Evolutionary conservation across 257 asterid genomes (phyloP).

Genomic region (Rhazya stricta): DNA sequence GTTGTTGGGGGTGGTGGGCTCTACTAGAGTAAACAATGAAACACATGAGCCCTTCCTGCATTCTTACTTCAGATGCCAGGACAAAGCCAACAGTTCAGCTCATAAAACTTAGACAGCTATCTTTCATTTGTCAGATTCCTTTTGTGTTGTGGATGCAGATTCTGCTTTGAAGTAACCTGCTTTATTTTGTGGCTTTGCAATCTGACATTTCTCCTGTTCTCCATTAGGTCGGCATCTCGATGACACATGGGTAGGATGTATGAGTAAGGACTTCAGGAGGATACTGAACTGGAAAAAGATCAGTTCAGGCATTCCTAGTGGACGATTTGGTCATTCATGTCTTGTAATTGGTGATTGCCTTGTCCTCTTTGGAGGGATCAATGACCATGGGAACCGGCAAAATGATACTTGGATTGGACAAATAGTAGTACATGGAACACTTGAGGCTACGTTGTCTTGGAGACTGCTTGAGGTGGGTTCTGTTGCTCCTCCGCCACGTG

Average conservation of each 20-base stretch:
- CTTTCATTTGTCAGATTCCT: neutral
- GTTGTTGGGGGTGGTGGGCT: no score
- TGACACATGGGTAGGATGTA: constrained; percentile 81
- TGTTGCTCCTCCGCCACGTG: constrained; percentile 65
- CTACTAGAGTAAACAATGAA: neutral
- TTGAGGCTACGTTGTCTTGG: constrained; percentile 60
- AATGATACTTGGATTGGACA: constrained; percentile 77
- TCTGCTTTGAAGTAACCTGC: neutral
- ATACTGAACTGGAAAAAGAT: constrained; percentile 64
- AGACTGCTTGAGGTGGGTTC: constrained; percentile 52
- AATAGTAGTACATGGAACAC: constrained; percentile 33
- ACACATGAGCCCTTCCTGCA: neutral
- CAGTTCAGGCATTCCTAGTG: constrained; percentile 65
- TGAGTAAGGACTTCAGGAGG: constrained; percentile 42
- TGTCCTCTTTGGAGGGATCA: constrained; percentile 87
- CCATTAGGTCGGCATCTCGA: constrained; percentile 79
- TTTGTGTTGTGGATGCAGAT: neutral
- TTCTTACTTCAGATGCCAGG: neutral
- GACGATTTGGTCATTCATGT: constrained; percentile 87
- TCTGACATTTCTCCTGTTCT: constrained; percentile 15
- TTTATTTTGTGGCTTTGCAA: neutral
- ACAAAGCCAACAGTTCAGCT: neutral
- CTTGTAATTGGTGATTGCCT: constrained; percentile 49
- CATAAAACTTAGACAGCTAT: neutral
- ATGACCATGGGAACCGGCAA: constrained; percentile 65